Evolutionary conservation across 352 stramenopile genomes (phyloP), one percentile per base, ranked within the genome.

Genomic region (Globisporangium barbulae): DNA sequence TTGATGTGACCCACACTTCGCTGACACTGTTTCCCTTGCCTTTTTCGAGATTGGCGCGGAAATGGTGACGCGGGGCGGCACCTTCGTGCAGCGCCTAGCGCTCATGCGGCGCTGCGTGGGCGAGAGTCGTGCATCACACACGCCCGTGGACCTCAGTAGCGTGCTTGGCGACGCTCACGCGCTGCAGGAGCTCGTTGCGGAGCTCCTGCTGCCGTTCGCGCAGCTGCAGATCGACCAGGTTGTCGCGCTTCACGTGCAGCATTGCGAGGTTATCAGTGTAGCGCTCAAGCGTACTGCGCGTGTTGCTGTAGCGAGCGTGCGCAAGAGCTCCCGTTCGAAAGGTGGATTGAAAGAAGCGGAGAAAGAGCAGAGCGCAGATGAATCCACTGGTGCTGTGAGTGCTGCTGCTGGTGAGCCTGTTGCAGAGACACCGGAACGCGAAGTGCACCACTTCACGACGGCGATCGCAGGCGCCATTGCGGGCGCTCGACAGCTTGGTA

Each of bases 381-480:
- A 42, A 9, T 5, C 39, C 9, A 45, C 5, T n/a, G 2, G 2
- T 53, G 45, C 8, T 58, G 44, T 17, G 3, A n/a, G 9, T 33
- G 25, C 15, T 54, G 4, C 25, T 31, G 7, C 5, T 15, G 15
- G 30, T 10, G 50, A 31, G 15, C 28, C n/a, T n/a, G 10, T 12
- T 19, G 30, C 35, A 45, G 39, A 45, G n/a, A 5, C 13, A 35
- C 25, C 15, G n/a, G 17, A 54, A 25, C 30, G 15, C 28, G 25
- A 30, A 1, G 39, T 50, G 28, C 67, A 85, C 42, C 65, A 41
- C 17, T 81, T 78, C 47, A 76, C 76, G 10, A 59, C 54, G 6
- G 71, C 62, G 7, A 73, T 90, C 25, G 76, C 75, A 9, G 81
- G 76, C 3, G 81, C 77, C 1, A 73, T 90, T 21, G 81, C 81